These are phyloP conservation scores for Ascochyta lentis DNA, from an alignment of 2,329 filamentous ascomycete species.

Conservation along the genomic window DNA sequence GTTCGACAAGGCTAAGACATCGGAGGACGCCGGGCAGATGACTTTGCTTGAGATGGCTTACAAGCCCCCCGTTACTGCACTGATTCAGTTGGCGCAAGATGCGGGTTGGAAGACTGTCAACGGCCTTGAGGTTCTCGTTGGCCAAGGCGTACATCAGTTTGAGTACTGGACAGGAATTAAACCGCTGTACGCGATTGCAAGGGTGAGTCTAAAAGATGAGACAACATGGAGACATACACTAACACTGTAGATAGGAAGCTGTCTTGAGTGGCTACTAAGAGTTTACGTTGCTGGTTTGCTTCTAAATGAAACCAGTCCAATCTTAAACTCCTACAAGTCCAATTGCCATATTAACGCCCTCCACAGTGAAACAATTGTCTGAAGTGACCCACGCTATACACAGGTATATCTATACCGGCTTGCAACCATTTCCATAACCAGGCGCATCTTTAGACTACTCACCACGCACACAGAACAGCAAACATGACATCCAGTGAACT, in stretches of 20 bases:
- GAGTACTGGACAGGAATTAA: constrained; percentile 84
- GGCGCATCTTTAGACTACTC: not conserved
- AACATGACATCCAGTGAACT: too few relatives aligned
- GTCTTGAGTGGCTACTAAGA: constrained; percentile 24
- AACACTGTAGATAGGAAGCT: constrained; percentile 22
- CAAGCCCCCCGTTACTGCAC: constrained; percentile 79
- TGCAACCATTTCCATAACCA: not conserved
- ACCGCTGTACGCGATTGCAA: constrained; percentile 74
- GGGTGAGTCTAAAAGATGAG: constrained; percentile 52
- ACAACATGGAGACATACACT: constrained; percentile 1
- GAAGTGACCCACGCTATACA: not conserved
- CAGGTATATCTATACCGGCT: not conserved
- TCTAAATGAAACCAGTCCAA: not conserved
- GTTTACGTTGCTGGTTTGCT: not conserved
- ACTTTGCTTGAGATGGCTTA: constrained; percentile 95
- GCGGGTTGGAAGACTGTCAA: constrained; percentile 83
- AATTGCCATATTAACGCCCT: not conserved
- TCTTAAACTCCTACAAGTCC: not conserved
- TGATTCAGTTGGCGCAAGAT: constrained; percentile 83
- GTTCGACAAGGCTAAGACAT: constrained; percentile 51
- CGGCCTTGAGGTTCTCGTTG: constrained; percentile 86
- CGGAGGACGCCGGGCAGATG: constrained; percentile 40
- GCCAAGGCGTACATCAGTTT: constrained; percentile 87
- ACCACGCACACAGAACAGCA: not conserved
- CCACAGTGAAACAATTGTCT: not conserved